phyloP scores from a whole-genome alignment of 148 eudicot species.

The Chenopodium berlandieri region DNA sequence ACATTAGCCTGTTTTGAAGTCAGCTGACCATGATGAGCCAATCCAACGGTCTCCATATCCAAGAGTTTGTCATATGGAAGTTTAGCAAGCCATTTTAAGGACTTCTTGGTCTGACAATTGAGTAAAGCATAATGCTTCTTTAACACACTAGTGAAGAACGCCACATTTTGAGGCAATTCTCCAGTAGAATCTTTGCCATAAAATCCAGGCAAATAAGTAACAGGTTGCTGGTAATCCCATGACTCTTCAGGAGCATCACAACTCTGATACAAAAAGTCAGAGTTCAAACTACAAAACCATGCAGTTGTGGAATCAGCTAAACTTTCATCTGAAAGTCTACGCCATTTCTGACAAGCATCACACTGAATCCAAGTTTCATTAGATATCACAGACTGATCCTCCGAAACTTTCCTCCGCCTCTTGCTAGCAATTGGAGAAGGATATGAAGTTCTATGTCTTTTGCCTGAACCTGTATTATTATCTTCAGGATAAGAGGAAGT shows the following conservation, averaged over 20 bases:
- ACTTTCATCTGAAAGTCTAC: slow-evolving; percentile 52
- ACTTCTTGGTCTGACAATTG: slow-evolving; percentile 64
- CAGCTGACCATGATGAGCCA: slow-evolving; percentile 59
- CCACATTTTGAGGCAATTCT: slow-evolving; percentile 68
- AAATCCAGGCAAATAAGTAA: slow-evolving; percentile 78
- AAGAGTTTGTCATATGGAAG: slow-evolving; percentile 63
- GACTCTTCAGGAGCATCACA: slow-evolving; percentile 78
- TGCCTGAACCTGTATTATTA: slow-evolving; percentile 28
- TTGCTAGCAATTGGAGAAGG: slow-evolving; percentile 30
- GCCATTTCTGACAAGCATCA: slow-evolving; percentile 91
- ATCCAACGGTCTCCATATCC: slow-evolving; percentile 74
- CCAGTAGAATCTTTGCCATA: slow-evolving; percentile 62
- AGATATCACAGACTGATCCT: slow-evolving; percentile 26
- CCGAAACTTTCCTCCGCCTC: slow-evolving; percentile 35
- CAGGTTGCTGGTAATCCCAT: slow-evolving; percentile 47
- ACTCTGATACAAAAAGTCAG: slow-evolving; percentile 55
- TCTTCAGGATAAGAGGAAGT: slow-evolving; percentile 26
- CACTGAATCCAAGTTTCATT: slow-evolving; percentile 88
- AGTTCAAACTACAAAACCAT: slow-evolving; percentile 97
- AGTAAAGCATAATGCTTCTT: slow-evolving; percentile 63
- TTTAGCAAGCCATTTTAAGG: slow-evolving; percentile 81
- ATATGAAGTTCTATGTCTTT: slow-evolving; percentile 34
- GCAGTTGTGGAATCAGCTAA: slow-evolving; percentile 43
- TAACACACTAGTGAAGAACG: slow-evolving; percentile 71
- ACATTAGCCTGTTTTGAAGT: slow-evolving; percentile 44